Base-by-base conservation (phyloP, 495 filamentous ascomycete species). In the Hypoxylon cercidicola region DNA sequence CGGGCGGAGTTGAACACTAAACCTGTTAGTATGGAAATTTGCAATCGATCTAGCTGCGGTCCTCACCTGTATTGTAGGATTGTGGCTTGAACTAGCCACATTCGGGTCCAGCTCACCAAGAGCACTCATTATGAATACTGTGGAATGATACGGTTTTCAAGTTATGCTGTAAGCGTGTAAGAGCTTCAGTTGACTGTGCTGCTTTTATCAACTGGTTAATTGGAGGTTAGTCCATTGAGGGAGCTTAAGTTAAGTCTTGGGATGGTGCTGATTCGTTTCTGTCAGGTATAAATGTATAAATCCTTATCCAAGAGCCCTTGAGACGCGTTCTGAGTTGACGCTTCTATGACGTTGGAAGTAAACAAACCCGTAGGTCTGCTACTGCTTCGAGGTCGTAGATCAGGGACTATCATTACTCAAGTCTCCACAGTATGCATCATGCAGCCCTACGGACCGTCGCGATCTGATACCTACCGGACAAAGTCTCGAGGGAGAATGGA, bases 61-160 rank as follows among this genome's bases (percentile, higher is more conserved):
- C 25, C 39, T 41, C n/a, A 48, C 54, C 5, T 48, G 16, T 25
- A 11, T 3, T 28, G 12, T 32, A 21, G 25, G 28, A 13, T 16
- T 41, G n/a, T 15, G 12, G 11, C 32, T 32, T 3, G n/a, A 20
- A 32, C 15, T 41, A 15, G 12, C 5, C 25, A 21, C 12, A 19
- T 57, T 57, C 13, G 52, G 23, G 16, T 45, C 12, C 3, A 45
- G 0, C 12, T 57, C 43, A 16, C 43, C n/a, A 4, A 57, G 20
- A 25, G 54, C 32, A 18, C 43, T 40, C 54, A 47, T 48, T 30
- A 2, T 41, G 39, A 16, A 15, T 6, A 41, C 3, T 28, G 25
- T 28, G 25, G 25, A 7, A 28, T 28, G 7, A 28, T 28, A 7
- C n/a, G 25, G 7, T 7, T 28, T 3, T 7, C 25, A 7, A 28